Evolutionary conservation across 1,139 yeast genomes (phyloP), one percentile per base, ranked within the genome.

Genomic region (Suhomyces bribrorum): DNA sequence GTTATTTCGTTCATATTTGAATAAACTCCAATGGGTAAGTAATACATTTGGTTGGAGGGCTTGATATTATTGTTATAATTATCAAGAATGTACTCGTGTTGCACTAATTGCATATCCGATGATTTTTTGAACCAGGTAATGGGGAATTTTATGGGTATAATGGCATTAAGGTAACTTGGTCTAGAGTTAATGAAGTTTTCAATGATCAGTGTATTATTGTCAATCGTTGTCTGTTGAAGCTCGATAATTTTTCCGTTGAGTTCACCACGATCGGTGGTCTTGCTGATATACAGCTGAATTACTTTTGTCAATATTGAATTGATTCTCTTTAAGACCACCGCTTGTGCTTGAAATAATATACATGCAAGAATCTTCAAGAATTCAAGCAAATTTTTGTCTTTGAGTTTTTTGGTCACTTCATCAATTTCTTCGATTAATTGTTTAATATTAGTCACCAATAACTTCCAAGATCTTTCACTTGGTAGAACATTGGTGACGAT

Each of bases 1-100:
- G 59, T 50, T 13, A 61, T 56, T 44, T 70, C 75, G 14, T 53
- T 53, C 31, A 69, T 43, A 30, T 61, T 62, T 4, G 74, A 60
- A 43, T 69, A 67, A 2, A 54, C 48, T 3, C 73, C 73, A 33
- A 69, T 48, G 1, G 76, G 76, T 23, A 70, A 48, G 44, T 64
- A 70, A 44, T 56, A 69, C 23, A 48, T 43, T 31, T 59, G 60
- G 14, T 49, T 39, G 5, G 49, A 39, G 5, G 58, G 59, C 14
- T 37, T 42, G 29, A 54, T 38, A 31, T 35, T 40, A 14, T 36
- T 50, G 34, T 30, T 36, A 28, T 33, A 30, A 22, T 40, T 39
- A 16, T 29, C 34, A 31, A 44, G 38, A 14, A 37, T 44, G 30
- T 46, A 40, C 20, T 46, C 49, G 20, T 34, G 46, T 26, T 49